Evolutionary conservation across 495 filamentous ascomycete genomes (phyloP), one percentile per base, ranked within the genome.

Genomic region (Aspergillus sclerotiicarbonarius): DNA sequence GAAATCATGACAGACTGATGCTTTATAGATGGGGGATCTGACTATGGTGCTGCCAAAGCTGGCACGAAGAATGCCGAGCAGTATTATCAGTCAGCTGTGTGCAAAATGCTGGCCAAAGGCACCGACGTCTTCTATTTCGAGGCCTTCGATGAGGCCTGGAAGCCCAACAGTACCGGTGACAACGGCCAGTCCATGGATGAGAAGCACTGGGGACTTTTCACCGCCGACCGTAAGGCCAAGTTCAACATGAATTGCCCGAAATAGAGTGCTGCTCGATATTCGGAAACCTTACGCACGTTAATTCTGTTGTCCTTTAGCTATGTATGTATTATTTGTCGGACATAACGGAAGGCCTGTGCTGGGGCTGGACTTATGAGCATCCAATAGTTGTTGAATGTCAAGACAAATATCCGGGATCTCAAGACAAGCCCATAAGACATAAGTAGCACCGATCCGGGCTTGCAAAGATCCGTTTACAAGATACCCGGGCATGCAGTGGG

Each of bases 51-150:
- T 39, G 88, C 90, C 30, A 72, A 79, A 49, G 89, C 89, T 15
- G 80, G 84, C 49, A 81, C 82, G 25, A 55, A 76, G 20, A 82
- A 85, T 65, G 88, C 87, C 9, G 64, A 76, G 53, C 69, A 64
- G 25, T 92, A 84, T 80, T 93, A 78, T 76, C 77, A 82, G 68
- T 70, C 82, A 21, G 84, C 82, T 64, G 81, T 93, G 60, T 93
- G 90, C 69, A 82, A 81, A 51, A 83, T 89, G 70, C 73, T 90
- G 31, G 82, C 76, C 60, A 90, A 86, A 86, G 86, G 86, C 58
- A 75, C 88, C 45, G 88, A 90, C 67, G 84, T 89, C 57, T 93
- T 92, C 78, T 88, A 85, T 71, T 92, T 92, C 63, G 89, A 92
- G 80, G 89, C 90, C 46, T 91, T 89, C 67, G 87, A 90, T 63